phyloP scores from a whole-genome alignment of 257 asterid genomes.

The Primulina tabacum region DNA sequence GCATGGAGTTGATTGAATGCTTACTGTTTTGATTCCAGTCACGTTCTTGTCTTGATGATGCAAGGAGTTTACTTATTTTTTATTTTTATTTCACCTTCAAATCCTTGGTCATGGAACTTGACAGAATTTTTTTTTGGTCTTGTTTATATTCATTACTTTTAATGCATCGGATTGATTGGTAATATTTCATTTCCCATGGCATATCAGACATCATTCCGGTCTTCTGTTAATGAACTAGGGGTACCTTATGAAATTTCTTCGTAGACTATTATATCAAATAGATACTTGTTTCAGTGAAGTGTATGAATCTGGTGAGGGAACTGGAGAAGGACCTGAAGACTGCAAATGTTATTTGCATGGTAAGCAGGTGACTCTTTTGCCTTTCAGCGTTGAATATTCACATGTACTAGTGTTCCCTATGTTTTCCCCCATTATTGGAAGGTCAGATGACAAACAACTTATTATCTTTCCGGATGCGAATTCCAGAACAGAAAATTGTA shows the following conservation, averaged over 20 bases:
- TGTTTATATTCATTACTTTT: slow-evolving; percentile 11
- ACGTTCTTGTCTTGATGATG: slow-evolving; percentile 7
- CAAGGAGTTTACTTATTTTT: neutral
- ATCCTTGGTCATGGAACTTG: slow-evolving; percentile 15
- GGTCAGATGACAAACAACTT: slow-evolving; percentile 6
- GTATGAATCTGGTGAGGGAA: slow-evolving; percentile 96
- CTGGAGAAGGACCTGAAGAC: slow-evolving; percentile 97
- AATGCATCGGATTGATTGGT: slow-evolving; percentile 17
- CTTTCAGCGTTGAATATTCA: slow-evolving; percentile 15
- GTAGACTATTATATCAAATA: slow-evolving; percentile 11
- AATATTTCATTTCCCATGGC: slow-evolving; percentile 2
- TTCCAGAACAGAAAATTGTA: slow-evolving; percentile 25
- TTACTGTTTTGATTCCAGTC: neutral
- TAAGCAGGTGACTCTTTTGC: slow-evolving; percentile 68
- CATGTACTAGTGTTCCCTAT: neutral
- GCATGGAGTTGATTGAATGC: slow-evolving; percentile 9
- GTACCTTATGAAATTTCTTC: slow-evolving; percentile 23
- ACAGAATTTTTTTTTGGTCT: slow-evolving; percentile 20
- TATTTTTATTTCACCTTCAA: slow-evolving; percentile 6
- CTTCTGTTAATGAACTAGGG: slow-evolving; percentile 9
- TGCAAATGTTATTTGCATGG: slow-evolving; percentile 99
- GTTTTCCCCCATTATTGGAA: slow-evolving; percentile 8
- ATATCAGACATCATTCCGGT: slow-evolving; percentile 7
- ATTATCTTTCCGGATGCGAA: neutral
- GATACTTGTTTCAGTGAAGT: slow-evolving; percentile 60